Conservation (phyloP, 345 rosid species). For the Dimocarpus longan region DNA sequence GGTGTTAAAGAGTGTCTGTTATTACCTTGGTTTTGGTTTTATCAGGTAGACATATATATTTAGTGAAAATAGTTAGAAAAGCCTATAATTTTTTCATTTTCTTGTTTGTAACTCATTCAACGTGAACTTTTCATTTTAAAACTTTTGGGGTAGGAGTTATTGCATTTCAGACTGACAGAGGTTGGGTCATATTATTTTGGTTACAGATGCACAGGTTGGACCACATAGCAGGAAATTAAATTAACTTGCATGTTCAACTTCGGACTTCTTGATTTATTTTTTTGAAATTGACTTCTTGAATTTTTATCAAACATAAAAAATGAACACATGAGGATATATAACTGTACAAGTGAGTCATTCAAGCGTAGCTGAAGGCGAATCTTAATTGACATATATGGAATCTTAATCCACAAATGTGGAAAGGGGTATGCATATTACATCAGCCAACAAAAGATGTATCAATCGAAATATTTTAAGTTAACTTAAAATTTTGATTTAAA, state of each 20-base stretch:
- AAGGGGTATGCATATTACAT: no score
- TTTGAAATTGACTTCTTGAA: neutral
- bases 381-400: no score
- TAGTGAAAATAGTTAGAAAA: no score
- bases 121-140: no score
- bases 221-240: neutral
- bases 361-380: neutral
- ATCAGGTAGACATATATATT: no score
- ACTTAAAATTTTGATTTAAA: no score
- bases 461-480: no score
- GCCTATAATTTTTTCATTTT: no score
- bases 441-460: no score
- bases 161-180: neutral
- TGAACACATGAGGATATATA: neutral
- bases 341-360: neutral
- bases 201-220: conserved; percentile 20
- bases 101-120: neutral
- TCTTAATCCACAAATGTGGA: no score
- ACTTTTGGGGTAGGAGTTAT: conserved; percentile 8
- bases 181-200: conserved; percentile 16
- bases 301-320: neutral
- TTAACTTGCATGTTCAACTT: neutral
- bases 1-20: no score
- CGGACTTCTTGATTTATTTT: neutral
- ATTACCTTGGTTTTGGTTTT: neutral